Conservation (phyloP, 805 yeast genomes). For the Maudiozyma barnettii region DNA sequence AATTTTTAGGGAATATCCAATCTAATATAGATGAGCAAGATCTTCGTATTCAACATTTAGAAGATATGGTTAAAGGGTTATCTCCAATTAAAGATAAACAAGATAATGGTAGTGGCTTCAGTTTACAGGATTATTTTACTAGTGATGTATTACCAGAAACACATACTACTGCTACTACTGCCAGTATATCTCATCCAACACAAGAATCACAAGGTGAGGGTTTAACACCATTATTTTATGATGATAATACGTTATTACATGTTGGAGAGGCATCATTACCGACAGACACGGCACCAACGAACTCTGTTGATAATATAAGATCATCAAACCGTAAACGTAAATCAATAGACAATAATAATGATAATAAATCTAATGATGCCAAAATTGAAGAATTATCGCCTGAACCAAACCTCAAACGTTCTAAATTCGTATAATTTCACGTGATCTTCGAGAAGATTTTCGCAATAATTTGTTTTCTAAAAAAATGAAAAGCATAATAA, state of each 20-base stretch:
- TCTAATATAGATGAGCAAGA: constrained; percentile 26
- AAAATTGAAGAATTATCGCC: constrained; percentile 2
- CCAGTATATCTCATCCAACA: not conserved
- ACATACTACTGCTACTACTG: not conserved
- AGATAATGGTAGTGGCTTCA: not conserved
- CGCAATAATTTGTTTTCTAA: not conserved
- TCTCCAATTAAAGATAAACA: constrained; percentile 3
- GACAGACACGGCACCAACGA: no score
- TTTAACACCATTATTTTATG: constrained; percentile 3
- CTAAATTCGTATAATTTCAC: not conserved
- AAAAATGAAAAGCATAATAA: not conserved
- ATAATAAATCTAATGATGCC: not conserved
- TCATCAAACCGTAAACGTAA: not conserved
- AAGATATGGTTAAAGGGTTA: constrained; percentile 18
- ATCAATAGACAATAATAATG: not conserved
- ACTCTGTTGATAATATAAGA: no score
- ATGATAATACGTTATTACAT: constrained; percentile 1
- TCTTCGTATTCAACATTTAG: constrained; percentile 25
- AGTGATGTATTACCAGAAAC: constrained; percentile 1
- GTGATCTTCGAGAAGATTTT: not conserved
- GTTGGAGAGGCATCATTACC: no score
- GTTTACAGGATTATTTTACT: constrained; percentile 5
- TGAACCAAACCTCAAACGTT: not conserved
- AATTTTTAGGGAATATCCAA: constrained; percentile 16
- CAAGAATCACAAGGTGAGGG: not conserved